Base-by-base conservation (phyloP, 768 basidiomycete genomes). In the Basidioascus undulatus region DNA sequence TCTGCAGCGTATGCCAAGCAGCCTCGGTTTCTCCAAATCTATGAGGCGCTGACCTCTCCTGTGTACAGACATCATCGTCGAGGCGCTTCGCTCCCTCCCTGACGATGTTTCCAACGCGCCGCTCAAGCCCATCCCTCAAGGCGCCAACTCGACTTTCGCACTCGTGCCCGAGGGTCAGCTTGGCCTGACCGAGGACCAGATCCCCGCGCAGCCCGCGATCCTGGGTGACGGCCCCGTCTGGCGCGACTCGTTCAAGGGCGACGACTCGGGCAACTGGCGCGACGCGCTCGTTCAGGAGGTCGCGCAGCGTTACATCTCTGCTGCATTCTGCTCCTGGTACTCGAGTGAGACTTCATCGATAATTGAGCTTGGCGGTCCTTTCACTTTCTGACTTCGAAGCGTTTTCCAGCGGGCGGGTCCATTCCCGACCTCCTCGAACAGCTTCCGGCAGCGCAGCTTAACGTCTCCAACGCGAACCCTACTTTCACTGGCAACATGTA, bases 291-390 rank as follows among this genome's bases (percentile, higher is more conserved):
- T 63, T 49, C 67, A 77, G 33, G 71, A 80, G 53, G 61, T 86
- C 45, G 81, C 77, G 7, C 87, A 89, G 53, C 68, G 87, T 30
- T 89, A 86, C 56, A 63, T 79, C 49, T 62, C 75, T 21, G 76
- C 81, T 46, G 71, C 71, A 1, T 66, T 89, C 46, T 92, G 87
- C 57, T 82, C 79, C 49, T 94, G 87, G 86, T 81, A 51, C 34
- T n/a, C n/a, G n/a, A n/a, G n/a, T n/a, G n/a, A n/a, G n/a, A n/a
- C n/a, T n/a, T n/a, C n/a, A n/a, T n/a, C n/a, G n/a, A n/a, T n/a
- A n/a, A n/a, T n/a, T n/a, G 46, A 23, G 16, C 32, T 23, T 12
- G 46, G 50, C 67, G 60, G 16, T 10, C 18, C 12, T 36, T 19
- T 13, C 26, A 26, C 34, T 37, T 28, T 31, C 28, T 48, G 21